Evolutionary conservation across 768 basidiomycete species (phyloP), one percentile per base, ranked within the genome.

Genomic region (Erythrobasidium yunnanense): DNA sequence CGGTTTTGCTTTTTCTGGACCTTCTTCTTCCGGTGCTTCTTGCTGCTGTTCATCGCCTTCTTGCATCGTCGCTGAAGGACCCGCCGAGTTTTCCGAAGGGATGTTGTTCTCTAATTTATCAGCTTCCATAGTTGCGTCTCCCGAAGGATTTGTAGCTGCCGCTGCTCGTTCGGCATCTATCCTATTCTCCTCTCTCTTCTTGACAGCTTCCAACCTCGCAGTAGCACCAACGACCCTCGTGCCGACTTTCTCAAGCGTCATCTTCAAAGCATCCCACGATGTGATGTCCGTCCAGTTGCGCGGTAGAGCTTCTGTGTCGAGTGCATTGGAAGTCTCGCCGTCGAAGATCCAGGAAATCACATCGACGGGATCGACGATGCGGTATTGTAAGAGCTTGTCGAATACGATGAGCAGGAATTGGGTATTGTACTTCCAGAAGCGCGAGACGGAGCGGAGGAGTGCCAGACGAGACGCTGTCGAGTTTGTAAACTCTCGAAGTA

Each of bases 331-430:
- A 8, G 49, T 27, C 23, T 51, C 60, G 18, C 60, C 60, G 29
- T 49, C 47, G 76, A 96, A 93, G 18, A 86, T 83, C 87, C 88
- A 93, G 2, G 78, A 79, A 58, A 95, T 85, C 7, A 97, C 86
- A 70, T 99, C 92, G 17, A 84, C 84, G 0, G 92, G 90, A 71
- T 96, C 91, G 42, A 97, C 86, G 65, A 97, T 88, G 74, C 95
- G 91, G 77, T 99, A 99, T 74, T 97, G 93, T 84, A 97, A 87
- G 58, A 97, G 79, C 78, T 99, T 99, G 80, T 97, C 95, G 68
- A 93, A 86, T 6, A 96, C 90, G 73, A 99, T 91, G 17, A 81
- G 81, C 51, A 91, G 80, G 84, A 91, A 89, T 71, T 96, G 91
- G 30, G 82, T 79, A 73, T 87, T 90, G 71, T 84, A 77, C 69